Base-by-base conservation (phyloP, 2,329 filamentous ascomycete species). In the Zasmidium citrigriseum region DNA sequence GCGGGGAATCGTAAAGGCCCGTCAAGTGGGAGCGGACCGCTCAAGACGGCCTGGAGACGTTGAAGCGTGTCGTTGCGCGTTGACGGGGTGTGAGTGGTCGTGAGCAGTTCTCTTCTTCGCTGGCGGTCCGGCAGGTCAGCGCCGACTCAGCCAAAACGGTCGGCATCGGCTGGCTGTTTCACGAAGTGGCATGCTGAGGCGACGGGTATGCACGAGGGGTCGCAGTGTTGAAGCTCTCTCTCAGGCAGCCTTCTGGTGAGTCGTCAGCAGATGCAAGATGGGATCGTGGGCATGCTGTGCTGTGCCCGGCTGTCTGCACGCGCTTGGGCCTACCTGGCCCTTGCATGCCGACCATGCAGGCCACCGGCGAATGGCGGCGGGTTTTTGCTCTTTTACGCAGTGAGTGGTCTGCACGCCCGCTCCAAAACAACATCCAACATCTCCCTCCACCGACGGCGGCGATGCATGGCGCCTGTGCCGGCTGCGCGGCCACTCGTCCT, bases 391-490 rank as follows among this genome's bases (percentile, higher is more conserved):
- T 1, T 45, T 14, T 22, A 23, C 38, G 9, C 11, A 21, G 16
- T 54, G 41, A 54, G 12, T 47, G 41, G 52, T 12, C 29, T 47
- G 52, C 52, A 54, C 23, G 52, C 41, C 41, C 47, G 34, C 47
- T 16, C 41, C 52, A 14, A 24, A 10, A 23, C 41, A 10, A 16
- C 11, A 18, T 38, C 21, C n/a, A 2, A n/a, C 3, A 16, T 45
- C 18, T 20, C 20, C 23, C 25, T 7, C 22, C 23, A n/a, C 18
- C 23, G 52, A 21, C 11, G 34, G 22, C 38, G 11, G 41, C 50
- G 34, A n/a, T 44, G 50, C 50, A 45, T 7, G 50, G 34, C 50
- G 21, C 12, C 38, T 24, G 38, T 22, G 29, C 50, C 20, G 38
- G 41, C 50, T 53, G 12, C 22, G 24, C 29, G 38, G 49, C 25